Percentiles rank a stretch among this genome's conserved stretches.
These are phyloP conservation scores for Silene conica DNA, from an alignment of 148 eudicot genomes.

Conservation along the genomic window DNA sequence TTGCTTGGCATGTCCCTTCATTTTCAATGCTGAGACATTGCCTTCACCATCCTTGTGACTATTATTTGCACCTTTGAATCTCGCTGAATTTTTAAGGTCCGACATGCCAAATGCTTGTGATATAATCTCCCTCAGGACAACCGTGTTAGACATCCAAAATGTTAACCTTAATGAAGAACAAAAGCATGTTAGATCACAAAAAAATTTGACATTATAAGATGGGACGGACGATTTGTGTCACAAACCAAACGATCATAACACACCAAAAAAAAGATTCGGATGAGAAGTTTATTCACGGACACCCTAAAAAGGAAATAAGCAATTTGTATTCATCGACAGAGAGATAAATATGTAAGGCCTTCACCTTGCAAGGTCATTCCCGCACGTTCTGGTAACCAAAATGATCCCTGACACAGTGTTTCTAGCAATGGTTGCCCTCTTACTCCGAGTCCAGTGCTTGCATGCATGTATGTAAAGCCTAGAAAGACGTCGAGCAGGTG, in stretches of 20 bases:
- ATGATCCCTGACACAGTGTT: slow-evolving; percentile 80
- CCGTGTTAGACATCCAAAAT: slow-evolving; percentile 83
- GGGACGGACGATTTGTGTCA: no score
- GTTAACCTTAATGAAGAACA: slow-evolving; percentile 54
- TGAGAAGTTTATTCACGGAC: no score
- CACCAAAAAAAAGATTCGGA: no score
- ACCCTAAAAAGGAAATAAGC: no score
- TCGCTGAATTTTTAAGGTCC: slow-evolving; percentile 24
- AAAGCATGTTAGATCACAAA: slow-evolving; percentile 14
- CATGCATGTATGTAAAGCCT: slow-evolving; percentile 75
- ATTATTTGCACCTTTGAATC: slow-evolving; percentile 11
- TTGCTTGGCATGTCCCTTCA: slow-evolving; percentile 39
- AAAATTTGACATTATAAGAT: no score
- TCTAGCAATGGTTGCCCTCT: slow-evolving; percentile 62
- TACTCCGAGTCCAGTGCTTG: slow-evolving; percentile 64
- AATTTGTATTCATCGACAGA: not conserved
- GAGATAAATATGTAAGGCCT: not conserved
- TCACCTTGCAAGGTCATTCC: slow-evolving; percentile 91
- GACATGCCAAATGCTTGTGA: slow-evolving; percentile 62
- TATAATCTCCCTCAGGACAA: slow-evolving; percentile 74
- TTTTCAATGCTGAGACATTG: slow-evolving; percentile 34
- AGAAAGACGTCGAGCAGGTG: slow-evolving; percentile 88
- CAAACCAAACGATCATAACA: not conserved
- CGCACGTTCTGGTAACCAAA: slow-evolving; percentile 69
- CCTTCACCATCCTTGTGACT: slow-evolving; percentile 27